Conservation (phyloP, 495 filamentous ascomycete genomes). For the Astrothelium macrocarpum region DNA sequence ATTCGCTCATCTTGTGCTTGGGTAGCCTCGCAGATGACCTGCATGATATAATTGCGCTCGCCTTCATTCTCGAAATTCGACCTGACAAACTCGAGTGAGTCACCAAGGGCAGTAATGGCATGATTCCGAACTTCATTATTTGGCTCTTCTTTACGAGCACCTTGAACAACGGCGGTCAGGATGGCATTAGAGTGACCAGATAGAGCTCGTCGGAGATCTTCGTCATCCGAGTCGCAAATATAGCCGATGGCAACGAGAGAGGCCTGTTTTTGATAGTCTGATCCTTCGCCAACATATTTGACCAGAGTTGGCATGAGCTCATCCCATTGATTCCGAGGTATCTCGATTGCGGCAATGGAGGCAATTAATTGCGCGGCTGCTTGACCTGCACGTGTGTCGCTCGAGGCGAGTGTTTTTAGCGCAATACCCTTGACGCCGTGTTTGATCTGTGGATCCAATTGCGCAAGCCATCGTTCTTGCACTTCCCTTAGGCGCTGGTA, state of each 20-base stretch:
- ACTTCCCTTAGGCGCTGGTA: slow-evolving; percentile 72
- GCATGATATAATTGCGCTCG: slow-evolving; percentile 99
- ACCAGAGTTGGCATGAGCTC: slow-evolving; percentile 85
- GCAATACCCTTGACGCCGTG: slow-evolving; percentile 76
- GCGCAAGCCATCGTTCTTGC: slow-evolving; percentile 80
- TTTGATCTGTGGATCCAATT: slow-evolving; percentile 70
- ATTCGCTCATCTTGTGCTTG: slow-evolving; percentile 82
- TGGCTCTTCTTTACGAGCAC: slow-evolving; percentile 87
- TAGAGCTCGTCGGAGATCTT: slow-evolving; percentile 72
- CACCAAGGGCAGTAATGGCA: slow-evolving; percentile 85
- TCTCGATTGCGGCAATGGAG: slow-evolving; percentile 86
- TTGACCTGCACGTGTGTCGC: slow-evolving; percentile 69
- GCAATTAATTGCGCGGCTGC: slow-evolving; percentile 91
- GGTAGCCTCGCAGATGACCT: slow-evolving; percentile 97
- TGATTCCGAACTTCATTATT: slow-evolving; percentile 83
- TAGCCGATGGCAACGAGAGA: slow-evolving; percentile 92
- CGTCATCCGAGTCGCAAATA: slow-evolving; percentile 91
- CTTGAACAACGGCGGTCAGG: slow-evolving; percentile 93
- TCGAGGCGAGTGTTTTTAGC: slow-evolving; percentile 69
- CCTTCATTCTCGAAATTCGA: slow-evolving; percentile 99
- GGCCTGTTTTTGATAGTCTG: slow-evolving; percentile 80
- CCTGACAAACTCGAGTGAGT: slow-evolving; percentile 95
- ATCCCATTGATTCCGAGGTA: slow-evolving; percentile 89
- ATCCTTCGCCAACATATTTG: slow-evolving; percentile 78
- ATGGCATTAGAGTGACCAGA: slow-evolving; percentile 90